Conservation (phyloP, 2,329 filamentous ascomycete genomes). For the Fusarium xylarioides region DNA sequence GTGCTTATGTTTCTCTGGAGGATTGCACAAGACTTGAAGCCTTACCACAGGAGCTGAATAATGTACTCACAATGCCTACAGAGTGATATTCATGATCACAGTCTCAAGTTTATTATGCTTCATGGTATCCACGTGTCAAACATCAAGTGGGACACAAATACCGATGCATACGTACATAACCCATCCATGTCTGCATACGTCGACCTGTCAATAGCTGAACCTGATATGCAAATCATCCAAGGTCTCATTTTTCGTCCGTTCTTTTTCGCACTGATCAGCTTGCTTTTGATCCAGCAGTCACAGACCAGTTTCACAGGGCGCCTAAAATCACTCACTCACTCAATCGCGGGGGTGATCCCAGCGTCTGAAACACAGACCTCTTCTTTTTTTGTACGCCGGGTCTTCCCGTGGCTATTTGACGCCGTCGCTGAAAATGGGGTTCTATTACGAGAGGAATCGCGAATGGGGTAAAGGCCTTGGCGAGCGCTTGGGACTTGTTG, state of each 20-base stretch:
- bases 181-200: conserved; percentile 19
- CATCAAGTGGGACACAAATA: conserved; percentile 28
- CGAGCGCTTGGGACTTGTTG: neutral
- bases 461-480: conserved; percentile 8
- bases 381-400: conserved; percentile 9
- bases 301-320: conserved; percentile 23
- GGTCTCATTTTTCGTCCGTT: conserved; percentile 5
- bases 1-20: neutral
- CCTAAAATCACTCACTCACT: neutral
- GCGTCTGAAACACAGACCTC: conserved; percentile 16
- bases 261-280: conserved; percentile 6
- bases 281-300: too few relatives aligned
- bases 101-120: neutral
- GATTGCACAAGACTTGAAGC: neutral
- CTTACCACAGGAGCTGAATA: neutral
- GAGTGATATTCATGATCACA: neutral
- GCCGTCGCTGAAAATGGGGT: neutral
- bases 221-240: conserved; percentile 26
- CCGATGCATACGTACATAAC: neutral
- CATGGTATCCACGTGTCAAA: conserved; percentile 30
- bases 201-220: conserved; percentile 6
- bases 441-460: neutral
- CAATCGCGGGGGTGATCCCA: conserved; percentile 26
- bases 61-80: neutral
- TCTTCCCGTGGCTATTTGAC: conserved; percentile 16